Evolutionary conservation across 768 basidiomycete species (phyloP), one percentile per base, ranked within the genome.

Genomic region (Boletus sp.): DNA sequence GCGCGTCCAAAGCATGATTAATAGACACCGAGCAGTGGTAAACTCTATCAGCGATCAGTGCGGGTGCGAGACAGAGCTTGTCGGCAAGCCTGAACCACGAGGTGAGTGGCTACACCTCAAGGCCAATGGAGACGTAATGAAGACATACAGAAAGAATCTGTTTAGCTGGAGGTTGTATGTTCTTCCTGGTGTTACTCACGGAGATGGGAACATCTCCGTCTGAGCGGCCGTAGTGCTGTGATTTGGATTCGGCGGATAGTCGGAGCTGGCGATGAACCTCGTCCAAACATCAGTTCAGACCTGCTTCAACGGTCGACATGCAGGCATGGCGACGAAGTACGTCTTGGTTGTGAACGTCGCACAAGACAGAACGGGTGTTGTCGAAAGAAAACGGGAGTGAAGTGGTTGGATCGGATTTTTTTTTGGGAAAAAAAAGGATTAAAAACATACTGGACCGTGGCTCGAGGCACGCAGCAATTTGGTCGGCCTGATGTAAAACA

Each of bases 151-250:
- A 37, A 13, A 30, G 27, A 3, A 11, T 17, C n/a, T 11, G 30
- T 23, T 23, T n/a, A 19, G 29, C 2, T 39, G 29, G 23, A 35
- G 34, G 32, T 30, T 8, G 7, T 27, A 14, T 48, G 27, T 17
- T 32, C 19, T 27, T 29, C 15, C 11, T 47, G 47, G 32, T n/a
- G 23, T 13, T 32, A 39, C 46, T 27, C 17, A 41, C 19, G 55
- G 25, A n/a, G 15, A 33, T 34, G 53, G 53, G 39, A 42, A 23
- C 10, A 43, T 39, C 27, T 35, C 33, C 42, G n/a, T 30, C 7
- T 40, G 33, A 29, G 35, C 21, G 42, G 47, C 38, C 13, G 29
- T 58, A 59, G 38, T 40, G 43, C 56, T 45, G 48, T 41, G 44
- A 21, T 45, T 11, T 21, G 7, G 3, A 38, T 35, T 23, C 32